Evolutionary conservation across 2,329 filamentous ascomycete genomes (phyloP).

Genomic region (Byssoonygena ceratinophila): DNA sequence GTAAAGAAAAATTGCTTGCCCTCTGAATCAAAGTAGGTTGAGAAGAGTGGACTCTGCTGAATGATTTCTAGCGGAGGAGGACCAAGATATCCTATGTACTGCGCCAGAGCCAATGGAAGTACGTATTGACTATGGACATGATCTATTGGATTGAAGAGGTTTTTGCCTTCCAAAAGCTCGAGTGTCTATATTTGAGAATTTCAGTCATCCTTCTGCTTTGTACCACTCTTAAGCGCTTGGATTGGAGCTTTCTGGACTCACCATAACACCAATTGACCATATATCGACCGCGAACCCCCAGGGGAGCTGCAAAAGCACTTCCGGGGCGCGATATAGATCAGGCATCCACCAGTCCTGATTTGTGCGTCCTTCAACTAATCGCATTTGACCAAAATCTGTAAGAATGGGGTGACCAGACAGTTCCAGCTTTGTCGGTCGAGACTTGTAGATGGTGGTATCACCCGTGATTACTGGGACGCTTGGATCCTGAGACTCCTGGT

Average conservation of each 20-base stretch:
- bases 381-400: constrained; percentile 21
- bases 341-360: constrained; percentile 21
- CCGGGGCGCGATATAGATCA: constrained; percentile 21
- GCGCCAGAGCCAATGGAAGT: constrained; percentile 21
- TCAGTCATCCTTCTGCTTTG: background rate
- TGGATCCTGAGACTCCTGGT: constrained; percentile 11
- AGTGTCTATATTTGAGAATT: background rate
- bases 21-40: constrained; percentile 13
- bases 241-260: constrained; percentile 8
- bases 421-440: constrained; percentile 7
- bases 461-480: constrained; percentile 11
- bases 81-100: constrained; percentile 24
- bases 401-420: constrained; percentile 16
- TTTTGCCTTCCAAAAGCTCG: constrained; percentile 20
- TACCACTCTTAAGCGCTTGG: background rate
- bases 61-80: constrained; percentile 21
- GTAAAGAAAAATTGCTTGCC: constrained; percentile 6
- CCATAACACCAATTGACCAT: constrained; percentile 23
- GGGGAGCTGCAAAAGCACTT: constrained; percentile 19
- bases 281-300: constrained; percentile 20
- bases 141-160: constrained; percentile 22
- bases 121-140: constrained; percentile 21
- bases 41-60: constrained; percentile 16
- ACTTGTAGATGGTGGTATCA: constrained; percentile 11
- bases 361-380: background rate